A percentile compares a stretch with the other conserved stretches of the same genome.
These are phyloP conservation scores for Takakia lepidozioides DNA, from an alignment of 225 moss, liverwort and hornwort genomes.

Conservation along the genomic window DNA sequence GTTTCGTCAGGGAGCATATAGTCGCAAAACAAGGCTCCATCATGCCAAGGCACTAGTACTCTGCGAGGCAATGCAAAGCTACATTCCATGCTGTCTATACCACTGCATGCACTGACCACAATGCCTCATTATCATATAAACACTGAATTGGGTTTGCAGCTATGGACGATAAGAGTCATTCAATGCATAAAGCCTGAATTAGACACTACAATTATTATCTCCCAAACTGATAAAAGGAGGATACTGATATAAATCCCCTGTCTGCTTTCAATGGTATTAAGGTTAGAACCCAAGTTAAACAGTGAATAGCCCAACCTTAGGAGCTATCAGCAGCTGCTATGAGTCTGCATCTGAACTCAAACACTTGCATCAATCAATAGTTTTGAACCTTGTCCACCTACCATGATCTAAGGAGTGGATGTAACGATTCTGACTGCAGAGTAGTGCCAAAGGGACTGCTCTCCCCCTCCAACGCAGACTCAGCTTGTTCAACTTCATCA, in stretches of 20 bases:
- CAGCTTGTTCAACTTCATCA: slow-evolving; percentile 82
- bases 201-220: too few species aligned
- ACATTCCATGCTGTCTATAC: slow-evolving; percentile 36
- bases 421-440: slow-evolving; percentile 14
- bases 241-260: too few species aligned
- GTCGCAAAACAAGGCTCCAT: slow-evolving; percentile 61
- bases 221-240: too few species aligned
- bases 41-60: slow-evolving; percentile 80
- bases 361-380: too few species aligned
- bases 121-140: background rate
- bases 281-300: background rate
- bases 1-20: slow-evolving; percentile 72
- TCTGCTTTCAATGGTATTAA: too few species aligned
- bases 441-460: slow-evolving; percentile 10
- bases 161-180: background rate
- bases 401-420: slow-evolving; percentile 27
- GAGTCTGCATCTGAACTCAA: slow-evolving; percentile 11
- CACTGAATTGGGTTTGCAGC: background rate
- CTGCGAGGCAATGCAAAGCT: slow-evolving; percentile 61
- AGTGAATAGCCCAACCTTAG: background rate
- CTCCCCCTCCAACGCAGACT: too few species aligned
- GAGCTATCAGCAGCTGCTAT: background rate
- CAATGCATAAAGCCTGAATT: too few species aligned
- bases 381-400: too few species aligned
- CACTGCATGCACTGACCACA: slow-evolving; percentile 34